Evolutionary conservation across 2,329 filamentous ascomycete genomes (phyloP).

Genomic region (Colletotrichum viniferum): DNA sequence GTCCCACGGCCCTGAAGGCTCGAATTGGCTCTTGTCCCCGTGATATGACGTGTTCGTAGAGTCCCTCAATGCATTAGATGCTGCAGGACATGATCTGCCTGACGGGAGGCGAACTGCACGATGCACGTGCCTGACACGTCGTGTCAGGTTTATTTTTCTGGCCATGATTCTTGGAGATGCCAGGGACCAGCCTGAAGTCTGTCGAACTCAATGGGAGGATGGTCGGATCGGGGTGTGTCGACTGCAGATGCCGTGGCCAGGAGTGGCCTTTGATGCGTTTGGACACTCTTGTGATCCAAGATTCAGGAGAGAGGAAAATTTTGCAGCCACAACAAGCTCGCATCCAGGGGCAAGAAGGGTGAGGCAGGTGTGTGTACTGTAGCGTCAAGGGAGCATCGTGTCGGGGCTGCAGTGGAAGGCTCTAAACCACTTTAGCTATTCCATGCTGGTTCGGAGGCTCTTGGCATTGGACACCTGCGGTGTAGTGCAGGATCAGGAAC

Average conservation of each 20-base stretch:
- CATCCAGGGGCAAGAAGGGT: neutral
- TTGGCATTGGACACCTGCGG: neutral
- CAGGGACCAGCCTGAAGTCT: neutral
- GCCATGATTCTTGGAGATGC: neutral
- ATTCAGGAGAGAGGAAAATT: neutral
- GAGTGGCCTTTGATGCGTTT: neutral
- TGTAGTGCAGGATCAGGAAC: neutral
- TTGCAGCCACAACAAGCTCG: neutral
- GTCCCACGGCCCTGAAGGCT: neutral
- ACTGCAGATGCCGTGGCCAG: neutral
- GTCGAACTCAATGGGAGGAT: neutral
- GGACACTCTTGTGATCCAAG: neutral
- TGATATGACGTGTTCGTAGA: neutral
- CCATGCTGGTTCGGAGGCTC: neutral
- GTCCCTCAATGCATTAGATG: neutral
- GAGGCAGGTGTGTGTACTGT: neutral
- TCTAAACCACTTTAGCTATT: neutral
- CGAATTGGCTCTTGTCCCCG: neutral
- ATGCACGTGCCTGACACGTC: neutral
- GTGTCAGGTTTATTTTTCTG: neutral
- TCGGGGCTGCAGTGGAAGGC: neutral
- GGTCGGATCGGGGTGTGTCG: neutral
- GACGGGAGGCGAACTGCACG: constrained; percentile 5
- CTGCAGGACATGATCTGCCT: neutral
- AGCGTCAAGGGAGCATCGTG: neutral